These are phyloP conservation scores for Leishmania amazonensis DNA, from an alignment of 208 protist species.

Conservation along the genomic window DNA sequence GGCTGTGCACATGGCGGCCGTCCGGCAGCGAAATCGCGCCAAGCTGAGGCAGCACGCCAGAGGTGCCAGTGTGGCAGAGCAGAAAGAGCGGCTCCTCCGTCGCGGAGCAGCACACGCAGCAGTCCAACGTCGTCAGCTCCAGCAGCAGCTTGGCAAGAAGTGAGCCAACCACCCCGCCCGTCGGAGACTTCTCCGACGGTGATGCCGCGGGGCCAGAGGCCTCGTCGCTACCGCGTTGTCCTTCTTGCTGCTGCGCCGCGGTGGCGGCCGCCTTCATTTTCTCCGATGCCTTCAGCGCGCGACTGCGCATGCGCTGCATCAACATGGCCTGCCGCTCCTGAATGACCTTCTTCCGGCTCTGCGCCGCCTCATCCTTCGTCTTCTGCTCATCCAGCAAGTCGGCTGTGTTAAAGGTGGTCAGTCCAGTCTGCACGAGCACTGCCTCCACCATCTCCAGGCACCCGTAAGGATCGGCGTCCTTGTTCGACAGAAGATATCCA, in stretches of 20 bases:
- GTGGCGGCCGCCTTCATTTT: neutral
- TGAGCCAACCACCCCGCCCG: conserved; percentile 9
- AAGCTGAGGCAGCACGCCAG: conserved; percentile 41
- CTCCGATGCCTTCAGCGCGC: conserved; percentile 27
- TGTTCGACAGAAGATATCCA: conserved; percentile 28
- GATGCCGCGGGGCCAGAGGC: neutral
- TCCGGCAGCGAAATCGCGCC: conserved; percentile 26
- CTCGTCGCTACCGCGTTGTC: neutral
- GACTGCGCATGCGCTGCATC: conserved; percentile 59
- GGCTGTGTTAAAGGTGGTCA: conserved; percentile 35
- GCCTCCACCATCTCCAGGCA: conserved; percentile 57
- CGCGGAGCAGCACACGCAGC: conserved; percentile 60
- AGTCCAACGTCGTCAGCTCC: conserved; percentile 57
- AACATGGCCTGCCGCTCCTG: conserved; percentile 74
- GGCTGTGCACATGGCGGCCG: conserved; percentile 38
- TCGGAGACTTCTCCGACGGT: neutral
- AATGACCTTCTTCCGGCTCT: conserved; percentile 44
- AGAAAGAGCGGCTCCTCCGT: conserved; percentile 59
- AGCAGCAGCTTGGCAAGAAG: conserved; percentile 51
- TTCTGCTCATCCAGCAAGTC: conserved; percentile 23
- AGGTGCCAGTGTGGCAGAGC: conserved; percentile 58
- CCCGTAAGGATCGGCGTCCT: conserved; percentile 48
- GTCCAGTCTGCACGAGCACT: conserved; percentile 39
- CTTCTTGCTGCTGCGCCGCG: neutral
- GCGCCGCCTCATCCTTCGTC: conserved; percentile 26